phyloP scores from a whole-genome alignment of 345 rosid species.

The Eutrema japonicum region DNA sequence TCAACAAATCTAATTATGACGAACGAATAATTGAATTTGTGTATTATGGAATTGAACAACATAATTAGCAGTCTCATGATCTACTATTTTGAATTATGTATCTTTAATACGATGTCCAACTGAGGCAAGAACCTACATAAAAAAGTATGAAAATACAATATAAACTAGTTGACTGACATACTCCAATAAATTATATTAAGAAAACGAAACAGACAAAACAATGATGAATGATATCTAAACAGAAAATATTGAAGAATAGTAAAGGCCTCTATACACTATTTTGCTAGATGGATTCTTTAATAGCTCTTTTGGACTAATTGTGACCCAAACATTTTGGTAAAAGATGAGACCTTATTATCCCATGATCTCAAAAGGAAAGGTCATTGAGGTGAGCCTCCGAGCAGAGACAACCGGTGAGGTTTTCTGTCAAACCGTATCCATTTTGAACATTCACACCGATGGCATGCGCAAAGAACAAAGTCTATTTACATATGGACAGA shows the following conservation, averaged over 20 bases:
- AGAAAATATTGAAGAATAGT: neutral
- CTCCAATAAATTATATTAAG: neutral
- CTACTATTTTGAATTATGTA: constrained; percentile 80
- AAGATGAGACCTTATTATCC: constrained; percentile 9
- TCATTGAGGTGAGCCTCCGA: neutral
- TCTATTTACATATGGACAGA: too few relatives aligned
- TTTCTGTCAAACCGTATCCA: too few relatives aligned
- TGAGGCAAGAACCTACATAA: constrained; percentile 90
- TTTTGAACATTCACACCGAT: too few relatives aligned
- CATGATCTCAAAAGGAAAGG: neutral
- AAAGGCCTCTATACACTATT: neutral
- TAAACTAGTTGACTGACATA: constrained; percentile 12
- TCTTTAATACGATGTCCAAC: constrained; percentile 76
- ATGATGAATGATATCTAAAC: neutral
- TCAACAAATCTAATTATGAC: too few relatives aligned
- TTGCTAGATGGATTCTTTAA: neutral
- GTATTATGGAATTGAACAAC: too few relatives aligned
- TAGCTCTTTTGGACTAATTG: neutral
- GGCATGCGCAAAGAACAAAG: too few relatives aligned
- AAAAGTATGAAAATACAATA: constrained; percentile 1
- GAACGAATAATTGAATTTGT: too few relatives aligned
- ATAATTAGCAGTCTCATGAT: constrained; percentile 49
- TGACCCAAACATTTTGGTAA: neutral
- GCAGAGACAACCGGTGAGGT: too few relatives aligned
- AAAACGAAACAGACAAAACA: too few relatives aligned